Evolutionary conservation across 495 filamentous ascomycete genomes (phyloP).

Genomic region (Podospora pseudopauciseta): DNA sequence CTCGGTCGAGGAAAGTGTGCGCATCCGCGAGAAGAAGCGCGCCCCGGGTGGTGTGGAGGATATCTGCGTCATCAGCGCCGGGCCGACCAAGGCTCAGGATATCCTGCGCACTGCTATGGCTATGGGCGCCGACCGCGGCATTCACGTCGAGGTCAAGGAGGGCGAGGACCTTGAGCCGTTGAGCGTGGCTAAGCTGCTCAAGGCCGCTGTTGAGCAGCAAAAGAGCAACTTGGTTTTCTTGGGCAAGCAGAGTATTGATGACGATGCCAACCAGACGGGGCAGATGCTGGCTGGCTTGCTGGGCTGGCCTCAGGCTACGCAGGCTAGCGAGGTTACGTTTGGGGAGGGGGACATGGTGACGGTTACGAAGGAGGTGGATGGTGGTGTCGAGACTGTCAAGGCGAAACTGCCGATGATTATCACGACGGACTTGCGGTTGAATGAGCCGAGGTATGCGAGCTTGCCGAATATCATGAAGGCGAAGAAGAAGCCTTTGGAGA

Average conservation of each 20-base stretch:
- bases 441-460: slow-evolving; percentile 91
- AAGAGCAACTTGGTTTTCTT: slow-evolving; percentile 86
- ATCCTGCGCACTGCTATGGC: slow-evolving; percentile 94
- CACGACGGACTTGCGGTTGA: slow-evolving; percentile 91
- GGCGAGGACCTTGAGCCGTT: slow-evolving; percentile 78
- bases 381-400: slow-evolving; percentile 84
- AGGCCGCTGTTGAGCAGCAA: slow-evolving; percentile 71
- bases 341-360: slow-evolving; percentile 56
- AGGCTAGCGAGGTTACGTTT: slow-evolving; percentile 78
- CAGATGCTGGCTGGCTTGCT: slow-evolving; percentile 95
- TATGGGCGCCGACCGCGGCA: slow-evolving; percentile 90
- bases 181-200: slow-evolving; percentile 82
- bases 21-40: slow-evolving; percentile 75
- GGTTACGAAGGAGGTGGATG: slow-evolving; percentile 90
- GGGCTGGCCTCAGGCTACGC: slow-evolving; percentile 90
- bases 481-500: slow-evolving; percentile 97
- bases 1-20: slow-evolving; percentile 91
- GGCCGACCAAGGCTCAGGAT: slow-evolving; percentile 81
- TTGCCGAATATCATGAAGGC: slow-evolving; percentile 99
- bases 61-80: slow-evolving; percentile 85
- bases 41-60: slow-evolving; percentile 66
- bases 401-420: slow-evolving; percentile 84
- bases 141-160: slow-evolving; percentile 74
- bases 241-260: slow-evolving; percentile 97
- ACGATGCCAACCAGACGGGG: slow-evolving; percentile 92